Conservation (phyloP, 495 filamentous ascomycete genomes). For the Delitschia confertaspora region DNA sequence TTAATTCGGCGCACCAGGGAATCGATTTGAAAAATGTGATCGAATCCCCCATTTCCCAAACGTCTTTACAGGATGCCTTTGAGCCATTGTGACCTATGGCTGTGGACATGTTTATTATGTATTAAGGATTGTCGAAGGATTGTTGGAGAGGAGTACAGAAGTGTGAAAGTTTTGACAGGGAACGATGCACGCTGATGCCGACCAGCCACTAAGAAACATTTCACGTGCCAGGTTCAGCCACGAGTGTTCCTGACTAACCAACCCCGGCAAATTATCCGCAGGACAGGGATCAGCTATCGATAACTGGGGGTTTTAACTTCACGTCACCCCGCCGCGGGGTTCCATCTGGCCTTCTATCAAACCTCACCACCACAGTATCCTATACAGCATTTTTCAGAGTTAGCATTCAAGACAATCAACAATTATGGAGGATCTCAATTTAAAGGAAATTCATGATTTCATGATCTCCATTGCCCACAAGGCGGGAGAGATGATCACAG, state of each 20-base stretch:
- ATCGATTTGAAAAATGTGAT: slow-evolving; percentile 49
- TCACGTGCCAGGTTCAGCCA: too few species aligned
- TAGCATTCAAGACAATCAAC: too few species aligned
- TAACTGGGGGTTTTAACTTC: not conserved
- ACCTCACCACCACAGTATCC: not conserved
- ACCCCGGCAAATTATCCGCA: too few species aligned
- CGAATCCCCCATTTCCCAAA: too few species aligned
- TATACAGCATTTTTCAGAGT: not conserved
- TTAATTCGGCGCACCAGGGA: slow-evolving; percentile 49
- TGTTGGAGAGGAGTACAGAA: not conserved
- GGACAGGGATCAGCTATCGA: too few species aligned
- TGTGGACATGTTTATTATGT: not conserved
- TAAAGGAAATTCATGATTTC: slow-evolving; percentile 73
- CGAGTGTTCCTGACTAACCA: too few species aligned
- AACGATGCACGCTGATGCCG: not conserved
- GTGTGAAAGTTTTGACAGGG: slow-evolving; percentile 5
- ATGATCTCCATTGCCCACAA: slow-evolving; percentile 64
- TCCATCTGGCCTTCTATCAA: not conserved
- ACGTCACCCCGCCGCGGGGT: not conserved
- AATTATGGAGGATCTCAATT: slow-evolving; percentile 43
- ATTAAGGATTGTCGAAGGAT: not conserved
- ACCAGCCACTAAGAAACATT: slow-evolving; percentile 9
- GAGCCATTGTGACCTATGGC: slow-evolving; percentile 29
- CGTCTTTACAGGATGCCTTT: too few species aligned
- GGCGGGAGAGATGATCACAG: slow-evolving; percentile 74